These are phyloP conservation scores for Termitomyces sp. DNA, from an alignment of 768 basidiomycete genomes.

Conservation along the genomic window DNA sequence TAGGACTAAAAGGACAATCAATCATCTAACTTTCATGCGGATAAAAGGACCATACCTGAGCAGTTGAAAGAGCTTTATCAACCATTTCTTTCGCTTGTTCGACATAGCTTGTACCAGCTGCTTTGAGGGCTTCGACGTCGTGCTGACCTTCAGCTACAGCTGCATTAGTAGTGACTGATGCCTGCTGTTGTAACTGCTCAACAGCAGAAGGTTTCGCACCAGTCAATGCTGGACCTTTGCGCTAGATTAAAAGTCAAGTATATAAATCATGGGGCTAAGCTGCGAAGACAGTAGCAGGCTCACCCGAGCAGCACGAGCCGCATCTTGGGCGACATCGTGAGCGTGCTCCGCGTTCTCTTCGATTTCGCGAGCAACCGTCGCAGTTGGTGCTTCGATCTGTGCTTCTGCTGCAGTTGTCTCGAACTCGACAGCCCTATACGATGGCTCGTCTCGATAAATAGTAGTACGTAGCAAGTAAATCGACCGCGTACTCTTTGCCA, in stretches of 20 bases:
- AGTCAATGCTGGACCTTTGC: slow-evolving; percentile 28
- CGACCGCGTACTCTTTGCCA: slow-evolving; percentile 28
- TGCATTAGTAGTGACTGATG: slow-evolving; percentile 39
- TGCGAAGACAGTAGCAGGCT: slow-evolving; percentile 1
- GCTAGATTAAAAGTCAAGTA: slow-evolving; percentile 13
- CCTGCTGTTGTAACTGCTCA: slow-evolving; percentile 32
- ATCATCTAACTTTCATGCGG: neutral
- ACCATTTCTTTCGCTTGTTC: slow-evolving; percentile 53
- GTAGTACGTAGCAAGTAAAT: neutral
- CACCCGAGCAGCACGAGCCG: slow-evolving; percentile 53
- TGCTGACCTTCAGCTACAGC: slow-evolving; percentile 57
- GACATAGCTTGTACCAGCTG: slow-evolving; percentile 43
- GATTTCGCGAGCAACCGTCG: slow-evolving; percentile 37
- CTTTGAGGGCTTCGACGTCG: slow-evolving; percentile 45
- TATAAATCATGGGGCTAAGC: neutral
- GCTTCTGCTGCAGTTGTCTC: slow-evolving; percentile 57
- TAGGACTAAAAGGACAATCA: slow-evolving; percentile 20
- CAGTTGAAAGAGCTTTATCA: slow-evolving; percentile 37
- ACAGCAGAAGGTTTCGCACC: slow-evolving; percentile 26
- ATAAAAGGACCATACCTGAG: slow-evolving; percentile 30
- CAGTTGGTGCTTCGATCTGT: slow-evolving; percentile 43
- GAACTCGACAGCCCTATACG: slow-evolving; percentile 28
- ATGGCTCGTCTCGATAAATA: neutral
- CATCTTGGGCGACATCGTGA: slow-evolving; percentile 45
- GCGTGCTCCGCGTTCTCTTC: slow-evolving; percentile 43